Conservation (phyloP, 2,329 filamentous ascomycete species). For the Aschersonia sp. region DNA sequence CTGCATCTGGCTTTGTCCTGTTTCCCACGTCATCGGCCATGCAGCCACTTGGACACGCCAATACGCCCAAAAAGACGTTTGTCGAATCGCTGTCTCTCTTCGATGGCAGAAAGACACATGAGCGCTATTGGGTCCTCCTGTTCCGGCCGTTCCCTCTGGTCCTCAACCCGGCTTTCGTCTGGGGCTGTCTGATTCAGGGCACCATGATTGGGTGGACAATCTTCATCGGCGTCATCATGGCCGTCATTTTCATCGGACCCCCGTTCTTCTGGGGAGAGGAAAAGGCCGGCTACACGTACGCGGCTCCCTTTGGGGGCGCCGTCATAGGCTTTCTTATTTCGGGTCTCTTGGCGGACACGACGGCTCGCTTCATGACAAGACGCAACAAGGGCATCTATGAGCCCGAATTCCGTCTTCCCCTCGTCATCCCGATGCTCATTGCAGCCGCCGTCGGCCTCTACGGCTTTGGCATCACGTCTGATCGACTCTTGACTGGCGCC, state of each 20-base stretch:
- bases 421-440: constrained; percentile 71
- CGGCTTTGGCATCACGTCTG: constrained; percentile 65
- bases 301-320: constrained; percentile 72
- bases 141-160: constrained; percentile 73
- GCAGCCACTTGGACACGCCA: constrained; percentile 18
- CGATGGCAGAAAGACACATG: constrained; percentile 69
- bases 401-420: constrained; percentile 74
- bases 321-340: constrained; percentile 63
- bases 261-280: constrained; percentile 73
- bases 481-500: constrained; percentile 34
- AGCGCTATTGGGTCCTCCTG: constrained; percentile 50
- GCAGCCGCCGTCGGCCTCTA: constrained; percentile 67
- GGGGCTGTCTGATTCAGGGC: constrained; percentile 68
- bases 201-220: constrained; percentile 92
- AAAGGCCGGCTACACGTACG: constrained; percentile 75
- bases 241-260: constrained; percentile 66
- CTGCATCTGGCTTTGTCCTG: constrained; percentile 12
- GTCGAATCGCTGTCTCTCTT: constrained; percentile 51
- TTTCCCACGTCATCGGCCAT: constrained; percentile 17
- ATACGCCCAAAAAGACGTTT: constrained; percentile 41
- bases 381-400: constrained; percentile 74
- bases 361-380: constrained; percentile 53
- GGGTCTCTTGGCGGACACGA: constrained; percentile 59
- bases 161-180: constrained; percentile 72
- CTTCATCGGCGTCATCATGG: constrained; percentile 72